Conservation (phyloP, 2,329 filamentous ascomycete species). For the Aspergillus felis region DNA sequence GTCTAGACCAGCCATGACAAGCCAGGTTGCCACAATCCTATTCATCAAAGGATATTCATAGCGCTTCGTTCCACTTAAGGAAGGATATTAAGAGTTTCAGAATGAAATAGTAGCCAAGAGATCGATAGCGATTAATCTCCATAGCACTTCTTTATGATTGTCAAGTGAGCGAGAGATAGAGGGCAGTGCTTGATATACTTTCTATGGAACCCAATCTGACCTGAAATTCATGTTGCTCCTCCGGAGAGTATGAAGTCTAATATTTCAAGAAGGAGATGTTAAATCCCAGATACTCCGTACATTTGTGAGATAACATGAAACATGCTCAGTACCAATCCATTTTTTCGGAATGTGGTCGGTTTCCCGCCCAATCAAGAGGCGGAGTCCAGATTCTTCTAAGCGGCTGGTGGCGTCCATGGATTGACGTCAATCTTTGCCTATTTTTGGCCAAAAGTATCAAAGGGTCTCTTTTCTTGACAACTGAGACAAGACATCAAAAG, state of each 20-base stretch:
- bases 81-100: not conserved
- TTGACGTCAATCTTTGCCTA: not conserved
- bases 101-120: not conserved
- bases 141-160: not conserved
- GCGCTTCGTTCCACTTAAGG: not conserved
- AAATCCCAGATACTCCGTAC: not conserved
- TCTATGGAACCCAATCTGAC: too few relatives aligned
- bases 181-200: too few relatives aligned
- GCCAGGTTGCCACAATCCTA: not conserved
- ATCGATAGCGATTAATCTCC: not conserved
- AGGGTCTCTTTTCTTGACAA: not conserved
- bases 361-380: not conserved
- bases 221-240: too few relatives aligned
- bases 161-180: too few relatives aligned
- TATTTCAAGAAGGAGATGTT: not conserved
- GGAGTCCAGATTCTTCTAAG: not conserved
- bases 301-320: not conserved
- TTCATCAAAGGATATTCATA: not conserved
- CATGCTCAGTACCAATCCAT: not conserved
- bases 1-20: not conserved
- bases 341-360: not conserved
- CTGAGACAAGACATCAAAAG: not conserved
- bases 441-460: not conserved
- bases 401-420: not conserved
- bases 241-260: not conserved